phyloP scores from a whole-genome alignment of 768 basidiomycete species.

The Pisolithus microcarpus region DNA sequence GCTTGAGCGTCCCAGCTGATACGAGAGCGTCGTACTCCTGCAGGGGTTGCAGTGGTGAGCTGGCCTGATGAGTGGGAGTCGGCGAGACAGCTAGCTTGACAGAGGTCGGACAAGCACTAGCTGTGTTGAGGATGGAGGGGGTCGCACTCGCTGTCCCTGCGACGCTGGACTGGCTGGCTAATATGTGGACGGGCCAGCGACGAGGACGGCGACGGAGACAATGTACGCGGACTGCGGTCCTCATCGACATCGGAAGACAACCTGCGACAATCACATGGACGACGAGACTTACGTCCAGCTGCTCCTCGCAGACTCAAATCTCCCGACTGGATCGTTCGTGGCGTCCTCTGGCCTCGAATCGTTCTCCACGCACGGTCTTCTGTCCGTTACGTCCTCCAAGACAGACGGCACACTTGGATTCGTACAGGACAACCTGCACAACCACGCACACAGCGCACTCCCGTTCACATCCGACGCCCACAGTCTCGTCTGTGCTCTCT shows the following conservation, averaged over 20 bases:
- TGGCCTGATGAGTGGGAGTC: not conserved
- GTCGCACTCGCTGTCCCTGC: not conserved
- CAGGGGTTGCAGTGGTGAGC: constrained; percentile 19
- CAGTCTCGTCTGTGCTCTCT: constrained; percentile 23
- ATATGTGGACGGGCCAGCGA: not conserved
- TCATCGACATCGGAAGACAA: not conserved
- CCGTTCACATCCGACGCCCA: constrained; percentile 77
- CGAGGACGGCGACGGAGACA: not conserved
- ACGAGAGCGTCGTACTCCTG: constrained; percentile 44
- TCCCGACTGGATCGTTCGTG: constrained; percentile 96
- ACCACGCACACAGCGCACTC: constrained; percentile 71
- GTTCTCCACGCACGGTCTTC: constrained; percentile 79
- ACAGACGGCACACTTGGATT: constrained; percentile 44
- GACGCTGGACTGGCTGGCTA: not conserved
- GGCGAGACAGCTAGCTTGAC: not conserved
- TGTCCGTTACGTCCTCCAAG: too few relatives aligned
- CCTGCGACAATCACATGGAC: constrained; percentile 9
- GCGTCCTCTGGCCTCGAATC: constrained; percentile 93
- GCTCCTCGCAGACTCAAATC: constrained; percentile 83
- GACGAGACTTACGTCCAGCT: constrained; percentile 66
- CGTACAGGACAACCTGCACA: constrained; percentile 61
- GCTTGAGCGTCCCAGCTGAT: constrained; percentile 45
- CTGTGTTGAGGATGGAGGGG: not conserved
- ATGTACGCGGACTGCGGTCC: not conserved
- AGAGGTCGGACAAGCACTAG: not conserved